Base-by-base conservation (phyloP, 495 filamentous ascomycete genomes). In the Penicillium mononematosum region DNA sequence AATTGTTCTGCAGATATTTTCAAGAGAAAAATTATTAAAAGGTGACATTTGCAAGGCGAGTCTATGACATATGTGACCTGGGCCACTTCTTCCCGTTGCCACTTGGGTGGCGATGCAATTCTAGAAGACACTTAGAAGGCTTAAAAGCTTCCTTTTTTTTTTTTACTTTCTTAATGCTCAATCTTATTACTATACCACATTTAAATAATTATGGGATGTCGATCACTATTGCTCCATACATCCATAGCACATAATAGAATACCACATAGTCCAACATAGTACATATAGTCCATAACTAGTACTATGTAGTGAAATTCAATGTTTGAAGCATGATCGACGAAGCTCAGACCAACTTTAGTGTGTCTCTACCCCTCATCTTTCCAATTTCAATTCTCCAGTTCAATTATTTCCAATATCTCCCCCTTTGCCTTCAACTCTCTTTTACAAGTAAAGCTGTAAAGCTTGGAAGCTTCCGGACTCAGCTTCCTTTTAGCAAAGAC, bases 71-170 rank as follows among this genome's bases (percentile, higher is more conserved):
- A 38, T n/a, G 9, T 27, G 41, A 53, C 22, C 3, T 39, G 12
- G 27, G n/a, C 39, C 1, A 49, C 31, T 22, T 50, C 32, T 39
- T 39, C 36, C 36, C 36, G 31, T 32, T 32, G 45, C 55, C 55
- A 51, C 55, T 34, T 19, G 1, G n/a, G 50, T 53, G 50, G 43
- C 32, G 22, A 36, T 62, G 50, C 39, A 56, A 56, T 71, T 71
- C 68, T 71, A 71, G 68, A 71, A 71, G 55, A 61, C 59, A 56
- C 53, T 53, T 71, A 63, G 68, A 71, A 71, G 12, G 25, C 29
- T 19, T 34, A 24, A 44, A 42, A 42, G 20, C 49, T 29, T 24
- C 4, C 22, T 0, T 24, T 24, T 4, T 24, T 42, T 32, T 9
- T 17, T 52, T 32, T 7, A 1, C 5, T 43, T 19, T 22, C 24